These are phyloP conservation scores for Dioszegia hungarica DNA, from an alignment of 768 basidiomycete genomes.

Conservation along the genomic window DNA sequence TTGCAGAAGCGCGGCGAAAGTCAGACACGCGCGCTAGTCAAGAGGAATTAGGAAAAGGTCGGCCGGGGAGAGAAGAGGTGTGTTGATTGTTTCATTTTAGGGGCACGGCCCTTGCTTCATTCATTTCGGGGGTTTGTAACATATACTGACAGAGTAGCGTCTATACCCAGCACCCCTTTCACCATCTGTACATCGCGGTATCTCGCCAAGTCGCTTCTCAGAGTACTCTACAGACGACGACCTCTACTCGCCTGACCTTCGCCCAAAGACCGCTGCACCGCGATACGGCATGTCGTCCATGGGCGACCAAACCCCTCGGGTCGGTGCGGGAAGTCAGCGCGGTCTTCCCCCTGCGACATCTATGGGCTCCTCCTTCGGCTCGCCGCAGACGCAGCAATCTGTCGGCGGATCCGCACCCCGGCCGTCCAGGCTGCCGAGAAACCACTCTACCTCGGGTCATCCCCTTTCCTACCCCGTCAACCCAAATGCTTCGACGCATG, in stretches of 20 bases:
- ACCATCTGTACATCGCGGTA: neutral
- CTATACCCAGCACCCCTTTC: neutral
- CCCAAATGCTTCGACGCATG: neutral
- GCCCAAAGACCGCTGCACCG: neutral
- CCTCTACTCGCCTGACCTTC: constrained; percentile 1
- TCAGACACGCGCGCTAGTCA: constrained; percentile 5
- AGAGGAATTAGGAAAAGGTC: constrained; percentile 18
- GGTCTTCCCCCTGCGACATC: constrained; percentile 15
- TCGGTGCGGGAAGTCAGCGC: constrained; percentile 1
- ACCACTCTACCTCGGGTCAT: constrained; percentile 18
- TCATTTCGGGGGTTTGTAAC: neutral
- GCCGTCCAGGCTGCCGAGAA: constrained; percentile 16
- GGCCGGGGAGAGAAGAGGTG: constrained; percentile 7
- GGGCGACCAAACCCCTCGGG: constrained; percentile 16
- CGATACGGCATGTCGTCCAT: constrained; percentile 2
- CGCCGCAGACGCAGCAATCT: constrained; percentile 11
- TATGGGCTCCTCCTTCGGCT: constrained; percentile 26
- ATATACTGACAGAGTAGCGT: neutral
- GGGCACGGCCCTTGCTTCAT: neutral
- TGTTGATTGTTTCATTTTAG: neutral
- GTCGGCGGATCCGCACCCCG: neutral
- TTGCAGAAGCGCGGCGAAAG: neutral
- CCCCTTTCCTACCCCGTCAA: constrained; percentile 12
- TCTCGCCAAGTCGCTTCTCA: neutral
- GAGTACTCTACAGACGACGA: constrained; percentile 11